phyloP scores from a whole-genome alignment of 352 stramenopile species.

The Phytophthora pini region DNA sequence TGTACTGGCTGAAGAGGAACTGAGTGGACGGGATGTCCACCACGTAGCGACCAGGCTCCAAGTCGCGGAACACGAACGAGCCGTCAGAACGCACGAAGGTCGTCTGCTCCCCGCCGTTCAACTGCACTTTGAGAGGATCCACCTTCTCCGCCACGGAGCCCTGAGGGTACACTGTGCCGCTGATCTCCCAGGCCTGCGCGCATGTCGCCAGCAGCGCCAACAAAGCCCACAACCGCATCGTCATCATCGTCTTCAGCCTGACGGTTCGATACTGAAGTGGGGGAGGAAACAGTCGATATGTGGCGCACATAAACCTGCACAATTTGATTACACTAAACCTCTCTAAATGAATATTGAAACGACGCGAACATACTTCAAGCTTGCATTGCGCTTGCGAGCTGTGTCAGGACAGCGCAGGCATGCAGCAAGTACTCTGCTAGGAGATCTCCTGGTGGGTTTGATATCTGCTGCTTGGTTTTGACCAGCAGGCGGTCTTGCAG shows the following conservation, averaged over 20 bases:
- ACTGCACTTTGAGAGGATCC: slow-evolving; percentile 63
- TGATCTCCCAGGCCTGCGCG: slow-evolving; percentile 57
- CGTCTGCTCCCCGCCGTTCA: slow-evolving; percentile 79
- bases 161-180: slow-evolving; percentile 59
- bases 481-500: background rate
- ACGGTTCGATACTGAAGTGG: slow-evolving; percentile 7
- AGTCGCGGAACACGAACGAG: slow-evolving; percentile 78
- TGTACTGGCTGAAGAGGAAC: slow-evolving; percentile 82
- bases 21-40: slow-evolving; percentile 71
- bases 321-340: slow-evolving; percentile 10
- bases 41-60: slow-evolving; percentile 74
- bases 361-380: background rate
- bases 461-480: background rate
- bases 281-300: slow-evolving; percentile 15
- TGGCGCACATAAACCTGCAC: background rate
- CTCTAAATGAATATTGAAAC: slow-evolving; percentile 13
- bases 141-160: slow-evolving; percentile 63
- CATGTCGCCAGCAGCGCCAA: slow-evolving; percentile 38
- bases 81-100: slow-evolving; percentile 71
- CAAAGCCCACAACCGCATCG: slow-evolving; percentile 40
- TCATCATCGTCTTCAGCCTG: slow-evolving; percentile 9
- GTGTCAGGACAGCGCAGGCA: background rate
- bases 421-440: background rate
- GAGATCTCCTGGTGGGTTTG: background rate
- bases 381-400: background rate